Evolutionary conservation across 2,329 filamentous ascomycete species (phyloP).

Genomic region (Juglanconis sp.): DNA sequence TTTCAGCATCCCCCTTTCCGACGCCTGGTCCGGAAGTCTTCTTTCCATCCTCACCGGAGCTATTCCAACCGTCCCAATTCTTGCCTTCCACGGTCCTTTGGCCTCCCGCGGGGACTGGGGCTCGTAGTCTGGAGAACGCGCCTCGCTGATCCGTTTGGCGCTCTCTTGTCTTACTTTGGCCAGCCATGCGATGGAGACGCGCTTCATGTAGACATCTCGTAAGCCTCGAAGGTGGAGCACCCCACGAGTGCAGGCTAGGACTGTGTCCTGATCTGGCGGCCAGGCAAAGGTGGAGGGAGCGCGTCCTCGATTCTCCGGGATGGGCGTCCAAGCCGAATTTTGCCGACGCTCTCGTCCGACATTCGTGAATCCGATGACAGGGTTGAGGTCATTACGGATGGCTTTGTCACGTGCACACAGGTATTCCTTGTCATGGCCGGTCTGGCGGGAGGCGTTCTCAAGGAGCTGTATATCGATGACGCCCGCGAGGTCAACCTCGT

Average conservation of each 20-base stretch:
- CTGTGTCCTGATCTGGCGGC: constrained; percentile 10
- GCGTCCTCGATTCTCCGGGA: constrained; percentile 8
- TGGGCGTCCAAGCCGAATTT: not conserved
- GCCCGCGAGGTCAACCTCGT: constrained; percentile 22
- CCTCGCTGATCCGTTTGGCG: constrained; percentile 11
- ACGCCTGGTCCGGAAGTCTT: not conserved
- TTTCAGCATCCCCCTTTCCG: not conserved
- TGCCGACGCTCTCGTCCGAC: not conserved
- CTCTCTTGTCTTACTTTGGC: constrained; percentile 16
- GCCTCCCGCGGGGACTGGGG: constrained; percentile 20
- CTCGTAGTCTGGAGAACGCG: constrained; percentile 16
- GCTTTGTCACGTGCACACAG: constrained; percentile 16
- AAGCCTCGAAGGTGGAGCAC: constrained; percentile 19
- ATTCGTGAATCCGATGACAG: not conserved
- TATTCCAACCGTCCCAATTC: not conserved
- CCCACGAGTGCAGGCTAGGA: constrained; percentile 19
- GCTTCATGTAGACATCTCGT: constrained; percentile 14
- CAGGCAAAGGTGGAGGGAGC: constrained; percentile 15
- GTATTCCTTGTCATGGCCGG: constrained; percentile 10
- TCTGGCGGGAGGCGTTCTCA: constrained; percentile 23
- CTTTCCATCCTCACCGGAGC: not conserved
- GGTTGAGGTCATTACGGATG: constrained; percentile 11
- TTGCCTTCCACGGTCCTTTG: constrained; percentile 12
- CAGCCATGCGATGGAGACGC: constrained; percentile 18
- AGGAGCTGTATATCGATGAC: constrained; percentile 29